Base-by-base conservation (phyloP, 306 rosid genomes). In the Casuarina glauca region DNA sequence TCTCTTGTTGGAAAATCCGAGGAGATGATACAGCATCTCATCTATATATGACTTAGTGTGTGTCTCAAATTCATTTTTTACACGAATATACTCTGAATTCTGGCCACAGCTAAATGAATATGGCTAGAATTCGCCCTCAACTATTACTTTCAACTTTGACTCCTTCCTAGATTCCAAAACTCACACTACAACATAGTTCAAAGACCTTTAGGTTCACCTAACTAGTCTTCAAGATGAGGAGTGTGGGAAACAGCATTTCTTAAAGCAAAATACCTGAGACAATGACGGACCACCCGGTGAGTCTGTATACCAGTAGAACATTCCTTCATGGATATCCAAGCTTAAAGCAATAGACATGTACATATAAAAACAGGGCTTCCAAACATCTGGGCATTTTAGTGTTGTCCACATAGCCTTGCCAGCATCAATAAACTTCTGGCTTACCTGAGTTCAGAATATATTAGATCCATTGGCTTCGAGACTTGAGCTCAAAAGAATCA, bases 291-390 rank as follows among this genome's bases (percentile, higher is more conserved):
- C 98, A 36, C 54, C 85, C 68, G 89, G 83, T 32, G 97, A 82
- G 82, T 94, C 98, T 75, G 98, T 94, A 58, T 87, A 89, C 98
- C 98, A 94, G 74, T 92, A 94, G 84, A 94, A 92, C 93, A 94
- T 90, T 54, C 97, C 98, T 58, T 94, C 98, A 35, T 74, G 82
- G 72, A 94, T 89, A 75, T 89, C 87, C 81, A 94, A 86, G 86
- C 97, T 90, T 82, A 94, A 46, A 54, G 98, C 88, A 78, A 94
- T 26, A 68, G 98, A 94, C 61, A 79, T 71, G 81, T 90, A 92
- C 97, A 94, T 94, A 79, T 90, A 94, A 63, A 92, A 77, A 82
- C 97, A 94, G 62, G 98, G 97, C 63, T 89, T 84, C 98, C 98
- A 92, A 3, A 94, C 94, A 67, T 84, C 84, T 38, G 90, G 91